Evolutionary conservation across 148 eudicot genomes (phyloP).

Genomic region (Vaccinium macrocarpon): DNA sequence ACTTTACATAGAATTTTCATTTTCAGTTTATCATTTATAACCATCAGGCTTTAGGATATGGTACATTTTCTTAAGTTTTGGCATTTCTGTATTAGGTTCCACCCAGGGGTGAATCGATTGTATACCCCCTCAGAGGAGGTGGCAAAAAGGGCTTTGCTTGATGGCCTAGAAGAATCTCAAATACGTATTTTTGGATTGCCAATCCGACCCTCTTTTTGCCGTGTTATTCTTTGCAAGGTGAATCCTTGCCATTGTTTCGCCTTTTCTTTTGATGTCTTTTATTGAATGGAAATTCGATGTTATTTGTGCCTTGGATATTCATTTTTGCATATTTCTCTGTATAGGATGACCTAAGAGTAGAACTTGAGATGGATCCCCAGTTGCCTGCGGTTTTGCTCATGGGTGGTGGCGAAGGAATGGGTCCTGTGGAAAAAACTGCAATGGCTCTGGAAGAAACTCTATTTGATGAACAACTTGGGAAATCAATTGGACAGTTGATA

Average conservation of each 20-base stretch:
- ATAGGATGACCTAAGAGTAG: slow-evolving; percentile 75
- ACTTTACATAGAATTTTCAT: background rate
- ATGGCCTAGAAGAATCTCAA: slow-evolving; percentile 80
- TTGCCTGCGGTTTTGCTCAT: slow-evolving; percentile 84
- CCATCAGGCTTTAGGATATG: background rate
- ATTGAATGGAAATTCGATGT: background rate
- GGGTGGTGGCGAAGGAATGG: slow-evolving; percentile 99
- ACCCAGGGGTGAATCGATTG: slow-evolving; percentile 81
- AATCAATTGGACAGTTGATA: slow-evolving; percentile 80
- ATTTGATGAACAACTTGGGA: slow-evolving; percentile 46
- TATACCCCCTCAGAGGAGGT: slow-evolving; percentile 93
- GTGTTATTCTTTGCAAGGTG: slow-evolving; percentile 77
- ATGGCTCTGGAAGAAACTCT: slow-evolving; percentile 70
- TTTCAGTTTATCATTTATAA: background rate
- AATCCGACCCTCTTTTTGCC: slow-evolving; percentile 83
- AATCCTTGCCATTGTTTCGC: background rate
- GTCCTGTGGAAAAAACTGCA: slow-evolving; percentile 89
- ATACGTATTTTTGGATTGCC: slow-evolving; percentile 88
- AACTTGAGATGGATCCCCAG: slow-evolving; percentile 69
- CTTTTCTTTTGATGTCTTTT: background rate
- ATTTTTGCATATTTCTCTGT: background rate
- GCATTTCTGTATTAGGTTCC: slow-evolving; percentile 58
- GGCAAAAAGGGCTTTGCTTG: slow-evolving; percentile 77
- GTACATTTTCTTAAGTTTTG: background rate
- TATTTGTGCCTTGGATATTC: background rate